phyloP scores from a whole-genome alignment of 163 green algal genomes.

The Chlamydomonas reinhardtii region DNA sequence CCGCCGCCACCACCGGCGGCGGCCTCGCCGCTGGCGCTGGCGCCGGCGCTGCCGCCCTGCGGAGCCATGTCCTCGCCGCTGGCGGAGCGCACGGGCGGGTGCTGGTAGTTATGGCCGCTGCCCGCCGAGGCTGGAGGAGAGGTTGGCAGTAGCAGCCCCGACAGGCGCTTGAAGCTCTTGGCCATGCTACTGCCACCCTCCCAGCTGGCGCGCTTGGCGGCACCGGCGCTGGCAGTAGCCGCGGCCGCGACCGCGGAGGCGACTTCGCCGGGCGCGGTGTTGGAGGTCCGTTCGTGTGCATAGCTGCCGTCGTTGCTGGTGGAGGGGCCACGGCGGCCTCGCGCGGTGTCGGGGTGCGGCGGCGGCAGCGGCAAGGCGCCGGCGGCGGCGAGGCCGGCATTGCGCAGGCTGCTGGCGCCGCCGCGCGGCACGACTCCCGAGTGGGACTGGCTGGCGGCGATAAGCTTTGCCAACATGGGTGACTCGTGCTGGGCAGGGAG shows the following conservation, averaged over 20 bases:
- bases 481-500: neutral
- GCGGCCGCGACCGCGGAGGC: neutral
- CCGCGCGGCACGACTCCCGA: neutral
- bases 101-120: neutral
- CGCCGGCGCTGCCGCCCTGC: neutral
- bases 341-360: neutral
- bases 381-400: neutral
- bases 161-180: slow-evolving; percentile 16
- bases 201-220: neutral
- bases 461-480: slow-evolving; percentile 58
- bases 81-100: neutral
- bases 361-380: neutral
- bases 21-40: neutral
- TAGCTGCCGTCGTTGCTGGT: neutral
- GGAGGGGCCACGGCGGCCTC: neutral
- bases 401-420: neutral
- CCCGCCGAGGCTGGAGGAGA: neutral
- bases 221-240: neutral
- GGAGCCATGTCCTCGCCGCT: neutral
- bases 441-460: slow-evolving; percentile 45
- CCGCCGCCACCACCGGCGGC: neutral
- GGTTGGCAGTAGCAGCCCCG: slow-evolving; percentile 9
- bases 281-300: too few species aligned
- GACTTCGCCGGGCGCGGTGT: too few species aligned
- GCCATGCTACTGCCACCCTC: neutral